Conservation (phyloP, 2,329 filamentous ascomycete species). For the Fusarium nelsonii region DNA sequence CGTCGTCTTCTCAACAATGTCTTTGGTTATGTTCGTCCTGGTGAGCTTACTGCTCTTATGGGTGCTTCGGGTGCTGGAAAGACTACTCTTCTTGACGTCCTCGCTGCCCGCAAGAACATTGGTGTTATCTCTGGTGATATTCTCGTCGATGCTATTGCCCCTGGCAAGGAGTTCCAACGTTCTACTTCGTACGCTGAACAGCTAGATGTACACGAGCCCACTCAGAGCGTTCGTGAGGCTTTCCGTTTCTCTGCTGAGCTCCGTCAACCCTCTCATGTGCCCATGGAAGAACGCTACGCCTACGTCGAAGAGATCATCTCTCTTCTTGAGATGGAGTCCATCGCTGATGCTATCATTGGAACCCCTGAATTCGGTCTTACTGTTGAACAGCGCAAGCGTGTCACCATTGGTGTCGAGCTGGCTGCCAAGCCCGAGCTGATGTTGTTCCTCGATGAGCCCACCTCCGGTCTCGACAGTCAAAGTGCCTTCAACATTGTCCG, state of each 20-base stretch:
- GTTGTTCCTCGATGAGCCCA: slow-evolving; percentile 84
- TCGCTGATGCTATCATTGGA: slow-evolving; percentile 71
- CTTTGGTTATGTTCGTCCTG: slow-evolving; percentile 79
- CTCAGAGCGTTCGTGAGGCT: slow-evolving; percentile 73
- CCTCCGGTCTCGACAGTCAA: slow-evolving; percentile 73
- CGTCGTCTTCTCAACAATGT: slow-evolving; percentile 68
- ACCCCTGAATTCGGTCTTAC: slow-evolving; percentile 76
- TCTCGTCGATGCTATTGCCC: slow-evolving; percentile 67
- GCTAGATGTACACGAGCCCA: slow-evolving; percentile 71
- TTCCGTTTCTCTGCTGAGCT: slow-evolving; percentile 73
- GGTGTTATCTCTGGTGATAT: slow-evolving; percentile 70
- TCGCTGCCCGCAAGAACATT: slow-evolving; percentile 72
- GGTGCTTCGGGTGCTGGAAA: slow-evolving; percentile 89
- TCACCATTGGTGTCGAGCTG: slow-evolving; percentile 93
- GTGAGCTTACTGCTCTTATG: slow-evolving; percentile 83
- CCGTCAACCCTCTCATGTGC: slow-evolving; percentile 67
- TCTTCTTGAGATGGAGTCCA: slow-evolving; percentile 69
- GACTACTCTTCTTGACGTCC: slow-evolving; percentile 84
- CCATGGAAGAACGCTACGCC: slow-evolving; percentile 66
- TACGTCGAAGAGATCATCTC: slow-evolving; percentile 73
- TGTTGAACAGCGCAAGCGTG: slow-evolving; percentile 75
- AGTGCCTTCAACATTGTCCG: slow-evolving; percentile 82
- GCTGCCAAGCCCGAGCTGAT: slow-evolving; percentile 84
- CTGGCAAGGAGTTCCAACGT: slow-evolving; percentile 71
- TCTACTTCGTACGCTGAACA: slow-evolving; percentile 74